These are phyloP conservation scores for Vaccinium corymbosum DNA, from an alignment of 148 eudicot species.

Conservation along the genomic window DNA sequence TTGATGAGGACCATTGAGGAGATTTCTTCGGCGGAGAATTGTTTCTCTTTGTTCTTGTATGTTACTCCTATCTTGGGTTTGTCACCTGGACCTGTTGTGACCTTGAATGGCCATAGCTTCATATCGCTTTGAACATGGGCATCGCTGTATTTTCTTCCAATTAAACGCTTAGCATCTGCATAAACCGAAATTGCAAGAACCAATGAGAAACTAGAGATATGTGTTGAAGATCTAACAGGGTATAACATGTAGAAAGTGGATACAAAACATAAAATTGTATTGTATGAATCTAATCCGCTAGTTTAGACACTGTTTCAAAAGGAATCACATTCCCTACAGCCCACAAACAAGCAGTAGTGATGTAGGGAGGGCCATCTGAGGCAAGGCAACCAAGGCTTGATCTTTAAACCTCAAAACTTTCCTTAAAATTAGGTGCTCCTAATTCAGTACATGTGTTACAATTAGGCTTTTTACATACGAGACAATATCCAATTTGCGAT, in stretches of 20 bases:
- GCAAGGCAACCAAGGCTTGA: no score
- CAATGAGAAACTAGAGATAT: background rate
- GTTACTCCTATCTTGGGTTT: background rate
- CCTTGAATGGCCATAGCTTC: slow-evolving; percentile 3
- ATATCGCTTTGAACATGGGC: background rate
- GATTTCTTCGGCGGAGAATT: slow-evolving; percentile 4
- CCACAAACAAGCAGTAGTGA: no score
- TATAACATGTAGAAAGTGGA: background rate
- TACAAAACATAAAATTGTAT: background rate
- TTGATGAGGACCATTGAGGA: background rate
- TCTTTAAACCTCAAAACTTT: no score
- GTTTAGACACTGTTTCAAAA: background rate
- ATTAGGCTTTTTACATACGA: no score
- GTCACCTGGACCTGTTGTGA: background rate
- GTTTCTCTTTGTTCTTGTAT: background rate
- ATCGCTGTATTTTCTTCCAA: slow-evolving; percentile 3
- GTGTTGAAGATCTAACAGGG: background rate
- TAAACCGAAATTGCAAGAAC: background rate
- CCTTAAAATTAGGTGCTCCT: background rate
- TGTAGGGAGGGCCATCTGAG: no score
- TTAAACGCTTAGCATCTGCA: slow-evolving; percentile 8
- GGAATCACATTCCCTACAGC: background rate
- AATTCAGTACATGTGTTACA: no score
- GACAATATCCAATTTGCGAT: no score
- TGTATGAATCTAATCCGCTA: background rate